These are phyloP conservation scores for Podosphaera xanthii DNA, from an alignment of 2,329 filamentous ascomycete genomes.

Conservation along the genomic window DNA sequence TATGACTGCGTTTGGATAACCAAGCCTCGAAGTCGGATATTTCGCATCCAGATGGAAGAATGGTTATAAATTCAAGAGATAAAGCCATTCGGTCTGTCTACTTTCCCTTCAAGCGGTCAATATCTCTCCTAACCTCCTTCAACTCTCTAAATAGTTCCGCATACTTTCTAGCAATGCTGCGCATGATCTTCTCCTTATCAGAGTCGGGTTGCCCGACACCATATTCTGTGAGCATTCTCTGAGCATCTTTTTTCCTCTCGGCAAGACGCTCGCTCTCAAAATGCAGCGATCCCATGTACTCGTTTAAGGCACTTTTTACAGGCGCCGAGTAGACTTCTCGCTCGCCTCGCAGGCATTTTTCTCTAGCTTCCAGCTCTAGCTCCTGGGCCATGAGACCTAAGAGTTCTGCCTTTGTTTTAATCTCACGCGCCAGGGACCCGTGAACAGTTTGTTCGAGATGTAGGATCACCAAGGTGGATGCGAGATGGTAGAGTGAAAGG, in stretches of 20 bases:
- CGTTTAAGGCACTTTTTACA: constrained; percentile 10
- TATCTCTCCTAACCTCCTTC: constrained; percentile 14
- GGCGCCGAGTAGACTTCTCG: constrained; percentile 13
- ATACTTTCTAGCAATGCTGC: constrained; percentile 15
- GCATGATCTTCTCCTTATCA: constrained; percentile 16
- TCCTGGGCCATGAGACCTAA: constrained; percentile 7
- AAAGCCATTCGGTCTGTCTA: too few relatives aligned
- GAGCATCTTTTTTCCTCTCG: constrained; percentile 9
- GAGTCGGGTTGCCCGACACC: constrained; percentile 8
- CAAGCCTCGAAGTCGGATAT: too few relatives aligned
- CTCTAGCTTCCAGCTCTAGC: constrained; percentile 5
- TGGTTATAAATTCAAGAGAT: too few relatives aligned
- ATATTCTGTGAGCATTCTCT: constrained; percentile 14
- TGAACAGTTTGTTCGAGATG: constrained; percentile 14
- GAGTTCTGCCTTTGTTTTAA: constrained; percentile 7
- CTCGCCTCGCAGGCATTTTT: constrained; percentile 8
- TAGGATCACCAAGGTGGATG: constrained; percentile 10
- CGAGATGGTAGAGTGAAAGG: constrained; percentile 9
- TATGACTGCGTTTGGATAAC: too few relatives aligned
- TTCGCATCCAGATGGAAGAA: too few relatives aligned
- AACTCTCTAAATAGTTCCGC: constrained; percentile 12
- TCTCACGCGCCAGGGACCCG: constrained; percentile 10
- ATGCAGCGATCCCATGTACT: constrained; percentile 11
- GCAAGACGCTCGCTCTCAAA: constrained; percentile 12
- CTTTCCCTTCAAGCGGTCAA: constrained; percentile 11